phyloP scores from a whole-genome alignment of 73 alveolate genomes.

The Symbiodinium natans region DNA sequence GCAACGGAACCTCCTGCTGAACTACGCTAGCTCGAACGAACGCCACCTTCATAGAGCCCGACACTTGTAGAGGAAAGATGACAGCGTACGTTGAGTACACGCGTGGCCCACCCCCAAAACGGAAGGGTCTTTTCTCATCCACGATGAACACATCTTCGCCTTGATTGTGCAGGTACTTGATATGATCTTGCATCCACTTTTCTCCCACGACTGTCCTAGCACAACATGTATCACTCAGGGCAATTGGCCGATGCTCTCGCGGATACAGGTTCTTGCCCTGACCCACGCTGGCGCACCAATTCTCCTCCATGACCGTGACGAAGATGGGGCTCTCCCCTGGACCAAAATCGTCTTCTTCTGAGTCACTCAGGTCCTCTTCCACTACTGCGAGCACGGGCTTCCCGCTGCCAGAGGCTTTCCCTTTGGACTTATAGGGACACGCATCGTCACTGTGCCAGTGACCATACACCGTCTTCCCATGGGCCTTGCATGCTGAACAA shows the following conservation, averaged over 20 bases:
- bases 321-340: neutral
- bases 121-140: neutral
- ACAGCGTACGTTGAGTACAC: neutral
- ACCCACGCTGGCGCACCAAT: neutral
- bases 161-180: neutral
- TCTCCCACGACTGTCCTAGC: neutral
- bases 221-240: conserved; percentile 18
- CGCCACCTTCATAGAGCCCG: too few relatives aligned
- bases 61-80: neutral
- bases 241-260: neutral
- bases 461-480: neutral
- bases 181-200: neutral
- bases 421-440: neutral
- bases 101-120: neutral
- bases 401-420: neutral
- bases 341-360: neutral
- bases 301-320: neutral
- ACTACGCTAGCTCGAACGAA: neutral
- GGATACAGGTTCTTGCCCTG: neutral
- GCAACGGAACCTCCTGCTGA: neutral
- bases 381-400: neutral
- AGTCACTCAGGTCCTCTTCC: neutral
- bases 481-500: neutral
- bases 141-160: neutral
- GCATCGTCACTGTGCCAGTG: conserved; percentile 11